phyloP scores from a whole-genome alignment of 306 rosid genomes.

The Aeschynomene evenia region DNA sequence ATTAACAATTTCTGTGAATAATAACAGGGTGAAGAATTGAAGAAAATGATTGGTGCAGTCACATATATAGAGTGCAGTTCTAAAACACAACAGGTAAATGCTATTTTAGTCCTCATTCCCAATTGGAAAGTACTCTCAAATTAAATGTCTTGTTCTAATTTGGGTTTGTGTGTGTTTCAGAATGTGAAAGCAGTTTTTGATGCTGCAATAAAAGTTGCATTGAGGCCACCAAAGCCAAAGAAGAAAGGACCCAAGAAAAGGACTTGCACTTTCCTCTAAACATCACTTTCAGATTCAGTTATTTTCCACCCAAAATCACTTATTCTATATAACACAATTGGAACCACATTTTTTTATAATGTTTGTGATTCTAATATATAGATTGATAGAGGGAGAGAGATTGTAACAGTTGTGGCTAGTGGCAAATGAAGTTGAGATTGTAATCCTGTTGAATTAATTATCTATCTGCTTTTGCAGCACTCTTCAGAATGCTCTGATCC shows the following conservation, averaged over 20 bases:
- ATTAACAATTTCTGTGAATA: constrained; percentile 13
- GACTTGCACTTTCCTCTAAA: constrained; percentile 35
- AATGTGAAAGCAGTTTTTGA: constrained; percentile 58
- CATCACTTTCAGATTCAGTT: constrained; percentile 20
- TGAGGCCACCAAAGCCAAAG: constrained; percentile 53
- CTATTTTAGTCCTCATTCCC: background rate
- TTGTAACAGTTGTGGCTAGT: constrained; percentile 23
- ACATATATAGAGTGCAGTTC: constrained; percentile 91
- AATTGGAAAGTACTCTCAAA: background rate
- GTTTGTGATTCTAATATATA: constrained; percentile 16
- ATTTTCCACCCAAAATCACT: constrained; percentile 5
- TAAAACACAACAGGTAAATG: constrained; percentile 81
- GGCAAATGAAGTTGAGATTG: background rate
- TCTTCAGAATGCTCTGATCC: background rate
- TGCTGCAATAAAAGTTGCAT: constrained; percentile 53
- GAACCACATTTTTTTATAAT: background rate
- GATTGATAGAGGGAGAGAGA: background rate
- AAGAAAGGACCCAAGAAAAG: constrained; percentile 46
- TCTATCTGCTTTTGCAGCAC: constrained; percentile 11
- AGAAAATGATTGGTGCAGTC: constrained; percentile 83
- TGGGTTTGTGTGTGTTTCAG: constrained; percentile 24
- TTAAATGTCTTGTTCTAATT: background rate
- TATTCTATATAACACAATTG: constrained; percentile 7
- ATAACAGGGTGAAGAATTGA: constrained; percentile 88
- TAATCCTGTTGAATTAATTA: constrained; percentile 20